Evolutionary conservation across 768 basidiomycete genomes (phyloP).

Genomic region (Tricholomella constricta): DNA sequence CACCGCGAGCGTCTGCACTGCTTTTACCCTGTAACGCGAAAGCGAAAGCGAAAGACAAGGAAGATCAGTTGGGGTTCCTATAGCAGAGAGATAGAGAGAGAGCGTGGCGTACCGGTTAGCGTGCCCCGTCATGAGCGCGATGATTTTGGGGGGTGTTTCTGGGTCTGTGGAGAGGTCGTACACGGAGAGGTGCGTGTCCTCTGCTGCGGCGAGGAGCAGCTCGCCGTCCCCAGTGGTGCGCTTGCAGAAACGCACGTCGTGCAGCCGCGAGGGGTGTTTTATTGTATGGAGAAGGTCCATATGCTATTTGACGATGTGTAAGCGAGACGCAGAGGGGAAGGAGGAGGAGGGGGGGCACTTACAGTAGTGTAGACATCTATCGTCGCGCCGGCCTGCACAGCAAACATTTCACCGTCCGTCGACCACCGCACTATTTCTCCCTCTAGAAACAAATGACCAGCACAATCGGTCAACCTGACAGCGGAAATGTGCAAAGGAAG

Average conservation of each 20-base stretch:
- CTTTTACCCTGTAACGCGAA: conserved; percentile 82
- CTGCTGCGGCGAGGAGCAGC: conserved; percentile 80
- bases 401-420: conserved; percentile 71
- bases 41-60: not conserved
- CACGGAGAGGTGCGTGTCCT: conserved; percentile 85
- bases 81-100: not conserved
- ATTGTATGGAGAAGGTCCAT: conserved; percentile 79
- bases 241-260: conserved; percentile 77
- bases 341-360: conserved; percentile 15
- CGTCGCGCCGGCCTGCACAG: conserved; percentile 72
- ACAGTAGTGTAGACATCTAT: conserved; percentile 88
- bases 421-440: conserved; percentile 94
- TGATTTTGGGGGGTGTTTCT: conserved; percentile 50
- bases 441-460: conserved; percentile 62
- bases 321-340: not conserved
- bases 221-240: conserved; percentile 60
- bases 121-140: conserved; percentile 80
- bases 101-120: conserved; percentile 68
- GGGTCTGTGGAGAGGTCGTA: conserved; percentile 61
- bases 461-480: not conserved
- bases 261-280: conserved; percentile 78
- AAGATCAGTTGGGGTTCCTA: not conserved
- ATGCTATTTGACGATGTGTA: conserved; percentile 47
- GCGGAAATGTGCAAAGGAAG: not conserved
- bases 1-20: conserved; percentile 67